Conservation (phyloP, 371 early-diverging fungal species). For the Ordospora pajunii region DNA sequence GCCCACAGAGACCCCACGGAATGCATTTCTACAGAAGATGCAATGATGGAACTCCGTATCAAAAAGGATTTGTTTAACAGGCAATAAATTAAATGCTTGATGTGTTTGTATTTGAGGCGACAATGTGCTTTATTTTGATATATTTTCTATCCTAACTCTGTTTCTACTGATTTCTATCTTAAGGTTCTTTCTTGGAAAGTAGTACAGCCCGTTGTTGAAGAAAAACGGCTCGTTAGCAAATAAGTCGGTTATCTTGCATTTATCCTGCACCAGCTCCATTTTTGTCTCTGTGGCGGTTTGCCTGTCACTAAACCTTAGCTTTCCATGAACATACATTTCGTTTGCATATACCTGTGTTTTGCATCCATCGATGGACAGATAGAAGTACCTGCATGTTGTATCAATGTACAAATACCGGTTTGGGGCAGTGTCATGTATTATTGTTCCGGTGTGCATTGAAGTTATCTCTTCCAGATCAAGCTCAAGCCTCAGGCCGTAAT, state of each 20-base stretch:
- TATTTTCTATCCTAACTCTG: background rate
- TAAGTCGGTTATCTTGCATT: background rate
- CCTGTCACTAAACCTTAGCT: conserved; percentile 1
- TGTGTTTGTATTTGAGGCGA: too few relatives aligned
- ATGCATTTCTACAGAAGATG: background rate
- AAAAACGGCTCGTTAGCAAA: background rate
- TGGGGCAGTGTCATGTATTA: background rate
- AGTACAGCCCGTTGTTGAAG: background rate
- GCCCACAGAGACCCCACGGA: too few relatives aligned
- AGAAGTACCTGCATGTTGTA: background rate
- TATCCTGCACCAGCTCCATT: background rate
- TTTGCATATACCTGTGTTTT: background rate
- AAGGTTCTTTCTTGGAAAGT: background rate
- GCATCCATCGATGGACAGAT: background rate
- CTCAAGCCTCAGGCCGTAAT: background rate
- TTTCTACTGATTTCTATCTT: background rate
- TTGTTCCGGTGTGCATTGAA: background rate
- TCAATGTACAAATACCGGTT: background rate
- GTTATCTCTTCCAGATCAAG: background rate
- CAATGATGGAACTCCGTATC: background rate
- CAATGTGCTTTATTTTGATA: background rate
- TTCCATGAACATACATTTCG: background rate
- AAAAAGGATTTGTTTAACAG: background rate
- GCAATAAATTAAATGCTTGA: background rate
- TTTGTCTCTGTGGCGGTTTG: background rate